phyloP scores from a whole-genome alignment of 2,329 filamentous ascomycete genomes.

The Monosporascus sp. region DNA sequence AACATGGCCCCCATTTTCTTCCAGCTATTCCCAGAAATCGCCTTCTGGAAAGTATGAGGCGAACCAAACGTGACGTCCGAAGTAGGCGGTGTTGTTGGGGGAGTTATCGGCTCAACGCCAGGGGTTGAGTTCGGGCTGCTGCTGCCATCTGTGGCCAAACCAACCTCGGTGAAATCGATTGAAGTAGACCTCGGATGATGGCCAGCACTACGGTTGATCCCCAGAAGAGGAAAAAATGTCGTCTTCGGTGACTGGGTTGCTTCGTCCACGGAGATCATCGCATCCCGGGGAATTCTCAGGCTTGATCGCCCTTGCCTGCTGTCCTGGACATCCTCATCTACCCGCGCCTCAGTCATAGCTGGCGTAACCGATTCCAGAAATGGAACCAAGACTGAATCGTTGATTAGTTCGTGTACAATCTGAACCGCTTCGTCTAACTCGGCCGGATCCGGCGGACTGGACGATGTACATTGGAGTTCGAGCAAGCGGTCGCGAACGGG shows the following conservation, averaged over 20 bases:
- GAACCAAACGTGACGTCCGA: conserved; percentile 52
- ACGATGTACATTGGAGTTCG: conserved; percentile 48
- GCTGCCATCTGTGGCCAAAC: conserved; percentile 60
- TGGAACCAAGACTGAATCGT: conserved; percentile 88
- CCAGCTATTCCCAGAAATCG: conserved; percentile 54
- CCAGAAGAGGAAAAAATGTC: conserved; percentile 37
- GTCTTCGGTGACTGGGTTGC: conserved; percentile 39
- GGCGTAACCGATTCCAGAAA: conserved; percentile 69
- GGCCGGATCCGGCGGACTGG: conserved; percentile 66
- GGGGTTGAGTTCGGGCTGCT: conserved; percentile 54
- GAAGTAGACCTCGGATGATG: conserved; percentile 40
- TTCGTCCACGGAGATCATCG: conserved; percentile 29
- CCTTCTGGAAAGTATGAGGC: conserved; percentile 48
- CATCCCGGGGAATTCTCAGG: conserved; percentile 33
- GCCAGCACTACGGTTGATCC: conserved; percentile 28
- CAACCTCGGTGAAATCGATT: conserved; percentile 42
- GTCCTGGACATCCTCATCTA: conserved; percentile 32
- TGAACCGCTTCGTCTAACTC: conserved; percentile 75
- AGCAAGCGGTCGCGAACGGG: conserved; percentile 79
- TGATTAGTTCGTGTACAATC: conserved; percentile 95
- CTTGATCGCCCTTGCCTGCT: conserved; percentile 33
- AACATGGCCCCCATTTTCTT: conserved; percentile 60
- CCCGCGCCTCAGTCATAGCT: conserved; percentile 27
- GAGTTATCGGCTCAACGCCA: conserved; percentile 62
- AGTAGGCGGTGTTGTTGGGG: conserved; percentile 66